Conservation (phyloP, 345 rosid species). For the Isatis tinctoria region DNA sequence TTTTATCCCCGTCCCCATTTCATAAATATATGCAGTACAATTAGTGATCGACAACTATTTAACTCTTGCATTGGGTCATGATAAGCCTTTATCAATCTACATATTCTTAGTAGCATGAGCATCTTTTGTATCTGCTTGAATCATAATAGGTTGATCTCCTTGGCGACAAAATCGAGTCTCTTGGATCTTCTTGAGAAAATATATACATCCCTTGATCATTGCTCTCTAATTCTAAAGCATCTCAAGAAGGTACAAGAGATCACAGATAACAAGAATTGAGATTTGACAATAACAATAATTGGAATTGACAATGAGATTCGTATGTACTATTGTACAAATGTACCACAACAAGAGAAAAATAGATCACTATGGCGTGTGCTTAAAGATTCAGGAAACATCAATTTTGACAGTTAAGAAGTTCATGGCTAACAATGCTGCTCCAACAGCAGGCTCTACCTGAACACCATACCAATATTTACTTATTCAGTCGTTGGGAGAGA, state of each 20-base stretch:
- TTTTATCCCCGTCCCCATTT: too few relatives aligned
- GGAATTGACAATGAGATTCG: background rate
- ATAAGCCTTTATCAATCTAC: too few relatives aligned
- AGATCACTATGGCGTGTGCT: slow-evolving; percentile 16
- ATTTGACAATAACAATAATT: background rate
- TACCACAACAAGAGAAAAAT: background rate
- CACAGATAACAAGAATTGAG: background rate
- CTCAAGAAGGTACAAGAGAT: background rate
- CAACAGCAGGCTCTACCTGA: slow-evolving; percentile 66
- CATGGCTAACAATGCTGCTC: slow-evolving; percentile 52
- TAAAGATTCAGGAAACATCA: background rate
- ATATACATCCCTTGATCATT: background rate
- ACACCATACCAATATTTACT: slow-evolving; percentile 5
- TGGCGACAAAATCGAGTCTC: background rate
- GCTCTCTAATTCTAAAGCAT: background rate
- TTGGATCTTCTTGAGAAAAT: background rate
- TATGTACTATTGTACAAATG: slow-evolving; percentile 19
- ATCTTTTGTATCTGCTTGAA: background rate
- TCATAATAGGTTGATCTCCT: background rate
- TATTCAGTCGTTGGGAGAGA: background rate
- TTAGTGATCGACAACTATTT: too few relatives aligned
- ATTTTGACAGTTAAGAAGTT: slow-evolving; percentile 29
- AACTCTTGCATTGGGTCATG: too few relatives aligned
- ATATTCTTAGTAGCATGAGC: too few relatives aligned
- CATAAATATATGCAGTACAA: too few relatives aligned